Conservation (phyloP, 306 rosid genomes). For the Dalbergia cochinchinensis region DNA sequence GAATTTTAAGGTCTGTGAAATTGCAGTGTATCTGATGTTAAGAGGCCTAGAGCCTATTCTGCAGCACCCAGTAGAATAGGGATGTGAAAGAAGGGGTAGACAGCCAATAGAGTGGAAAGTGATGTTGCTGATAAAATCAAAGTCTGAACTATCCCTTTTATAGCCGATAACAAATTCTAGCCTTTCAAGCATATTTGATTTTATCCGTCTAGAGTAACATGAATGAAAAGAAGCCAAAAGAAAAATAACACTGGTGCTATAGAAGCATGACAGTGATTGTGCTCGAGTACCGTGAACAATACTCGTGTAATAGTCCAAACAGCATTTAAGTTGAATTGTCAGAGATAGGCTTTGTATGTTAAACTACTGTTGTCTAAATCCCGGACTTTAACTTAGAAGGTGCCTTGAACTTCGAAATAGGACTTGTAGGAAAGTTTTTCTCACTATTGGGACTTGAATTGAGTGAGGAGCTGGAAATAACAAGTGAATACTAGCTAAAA, state of each 20-base stretch:
- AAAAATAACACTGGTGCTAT: not conserved
- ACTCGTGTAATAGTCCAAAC: not conserved
- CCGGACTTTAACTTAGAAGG: not conserved
- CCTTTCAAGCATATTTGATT: not conserved
- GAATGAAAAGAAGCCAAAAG: not conserved
- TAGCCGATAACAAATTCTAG: not conserved
- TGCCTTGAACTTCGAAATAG: not conserved
- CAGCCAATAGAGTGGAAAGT: not conserved
- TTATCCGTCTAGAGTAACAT: not conserved
- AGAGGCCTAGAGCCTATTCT: not conserved
- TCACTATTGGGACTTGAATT: not conserved
- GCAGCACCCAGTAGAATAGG: not conserved
- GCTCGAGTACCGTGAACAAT: not conserved
- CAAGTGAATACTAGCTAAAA: not conserved
- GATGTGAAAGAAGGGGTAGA: too few relatives aligned
- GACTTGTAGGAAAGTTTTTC: not conserved
- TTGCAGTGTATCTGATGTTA: not conserved
- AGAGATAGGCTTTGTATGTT: not conserved
- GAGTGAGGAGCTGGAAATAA: constrained; percentile 13
- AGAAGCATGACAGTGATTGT: not conserved
- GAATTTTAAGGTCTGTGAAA: not conserved
- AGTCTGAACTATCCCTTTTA: not conserved
- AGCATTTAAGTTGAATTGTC: not conserved
- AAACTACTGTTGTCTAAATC: not conserved
- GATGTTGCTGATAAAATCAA: not conserved